A percentile compares a stretch with the other conserved stretches of the same genome.
These are phyloP conservation scores for Hyaloraphidium curvatum DNA, from an alignment of 192 early-diverging fungal species.

Conservation along the genomic window DNA sequence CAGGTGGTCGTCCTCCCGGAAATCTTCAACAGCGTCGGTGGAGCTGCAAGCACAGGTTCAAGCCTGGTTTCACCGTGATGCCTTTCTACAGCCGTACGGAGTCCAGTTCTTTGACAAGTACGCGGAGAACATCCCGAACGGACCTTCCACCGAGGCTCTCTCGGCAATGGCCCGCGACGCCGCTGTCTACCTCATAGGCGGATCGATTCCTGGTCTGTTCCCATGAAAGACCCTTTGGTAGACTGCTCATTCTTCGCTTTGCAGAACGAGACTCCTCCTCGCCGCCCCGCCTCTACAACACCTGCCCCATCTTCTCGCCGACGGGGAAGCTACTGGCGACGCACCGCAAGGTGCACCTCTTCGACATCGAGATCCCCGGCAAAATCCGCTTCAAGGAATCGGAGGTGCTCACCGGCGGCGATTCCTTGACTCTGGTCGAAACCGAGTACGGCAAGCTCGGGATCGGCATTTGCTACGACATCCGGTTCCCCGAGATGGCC, in stretches of 20 bases:
- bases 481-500: constrained; percentile 90
- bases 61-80: neutral
- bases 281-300: constrained; percentile 46
- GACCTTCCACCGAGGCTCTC: constrained; percentile 50
- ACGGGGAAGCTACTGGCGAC: constrained; percentile 33
- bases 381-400: constrained; percentile 79
- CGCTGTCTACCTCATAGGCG: constrained; percentile 66
- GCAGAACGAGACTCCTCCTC: constrained; percentile 43
- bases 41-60: neutral
- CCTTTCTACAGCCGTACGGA: constrained; percentile 36
- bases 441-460: constrained; percentile 75
- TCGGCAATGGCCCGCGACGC: constrained; percentile 74
- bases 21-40: constrained; percentile 64
- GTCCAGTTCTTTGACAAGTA: constrained; percentile 77
- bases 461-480: constrained; percentile 92
- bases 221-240: neutral
- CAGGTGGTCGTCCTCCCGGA: constrained; percentile 91
- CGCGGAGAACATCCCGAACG: constrained; percentile 58
- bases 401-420: constrained; percentile 60
- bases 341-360: constrained; percentile 72
- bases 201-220: constrained; percentile 4
- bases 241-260: constrained; percentile 12
- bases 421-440: constrained; percentile 49
- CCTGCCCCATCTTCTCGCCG: constrained; percentile 59
- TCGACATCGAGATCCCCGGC: constrained; percentile 90